These are phyloP conservation scores for Leccinum olivaceoglutinosum DNA, from an alignment of 1,284 basidiomycete species.

Conservation along the genomic window DNA sequence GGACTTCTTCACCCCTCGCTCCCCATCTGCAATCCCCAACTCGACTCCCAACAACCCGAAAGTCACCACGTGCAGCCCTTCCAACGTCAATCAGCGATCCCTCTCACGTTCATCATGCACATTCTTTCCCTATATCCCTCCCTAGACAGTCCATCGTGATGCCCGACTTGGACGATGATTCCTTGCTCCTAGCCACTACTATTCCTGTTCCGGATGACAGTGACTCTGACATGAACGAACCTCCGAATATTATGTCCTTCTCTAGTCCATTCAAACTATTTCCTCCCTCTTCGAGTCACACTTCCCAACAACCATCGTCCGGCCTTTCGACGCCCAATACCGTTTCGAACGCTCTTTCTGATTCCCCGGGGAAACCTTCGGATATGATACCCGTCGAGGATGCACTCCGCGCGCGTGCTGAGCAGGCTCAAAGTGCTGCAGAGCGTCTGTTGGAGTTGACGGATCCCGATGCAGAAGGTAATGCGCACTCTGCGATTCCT, in stretches of 20 bases:
- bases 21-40: slow-evolving; percentile 32
- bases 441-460: slow-evolving; percentile 75
- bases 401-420: slow-evolving; percentile 76
- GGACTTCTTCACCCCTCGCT: slow-evolving; percentile 50
- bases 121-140: slow-evolving; percentile 24
- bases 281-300: slow-evolving; percentile 26
- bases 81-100: slow-evolving; percentile 40
- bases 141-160: slow-evolving; percentile 37
- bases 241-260: slow-evolving; percentile 63
- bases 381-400: slow-evolving; percentile 62
- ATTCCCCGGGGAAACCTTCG: slow-evolving; percentile 40
- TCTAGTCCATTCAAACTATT: slow-evolving; percentile 60
- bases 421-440: slow-evolving; percentile 85
- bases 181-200: slow-evolving; percentile 61
- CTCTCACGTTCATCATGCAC: slow-evolving; percentile 32
- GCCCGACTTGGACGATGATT: slow-evolving; percentile 43
- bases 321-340: slow-evolving; percentile 43
- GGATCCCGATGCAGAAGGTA: slow-evolving; percentile 62
- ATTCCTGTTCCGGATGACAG: slow-evolving; percentile 70
- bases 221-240: slow-evolving; percentile 57
- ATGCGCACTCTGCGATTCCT: slow-evolving; percentile 48
- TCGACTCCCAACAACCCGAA: slow-evolving; percentile 37
- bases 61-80: slow-evolving; percentile 42
- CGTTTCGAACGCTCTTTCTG: slow-evolving; percentile 53
- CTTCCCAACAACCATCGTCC: slow-evolving; percentile 38